Conservation (phyloP, 495 filamentous ascomycete genomes). For the Clavariopsis aquatica region DNA sequence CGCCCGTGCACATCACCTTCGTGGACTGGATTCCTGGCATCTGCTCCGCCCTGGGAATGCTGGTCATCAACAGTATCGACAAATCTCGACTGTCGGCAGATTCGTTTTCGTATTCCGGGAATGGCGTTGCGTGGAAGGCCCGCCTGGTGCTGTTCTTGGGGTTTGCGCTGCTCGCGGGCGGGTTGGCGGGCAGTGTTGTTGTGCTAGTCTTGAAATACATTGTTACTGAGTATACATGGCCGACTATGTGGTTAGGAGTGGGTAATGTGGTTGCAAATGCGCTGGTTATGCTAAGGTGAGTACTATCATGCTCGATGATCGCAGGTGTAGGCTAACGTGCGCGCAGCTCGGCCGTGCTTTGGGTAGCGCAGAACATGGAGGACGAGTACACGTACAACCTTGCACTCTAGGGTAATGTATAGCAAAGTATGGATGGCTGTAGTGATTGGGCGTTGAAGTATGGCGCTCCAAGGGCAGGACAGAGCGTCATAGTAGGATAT, state of each 20-base stretch:
- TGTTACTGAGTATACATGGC: slow-evolving; percentile 73
- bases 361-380: slow-evolving; percentile 98
- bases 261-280: slow-evolving; percentile 89
- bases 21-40: slow-evolving; percentile 98
- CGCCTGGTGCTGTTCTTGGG: slow-evolving; percentile 92
- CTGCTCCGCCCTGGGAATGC: slow-evolving; percentile 91
- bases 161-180: slow-evolving; percentile 90
- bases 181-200: slow-evolving; percentile 86
- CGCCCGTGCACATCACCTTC: slow-evolving; percentile 80
- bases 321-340: slow-evolving; percentile 31
- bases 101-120: slow-evolving; percentile 81
- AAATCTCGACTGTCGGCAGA: slow-evolving; percentile 85
- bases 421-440: neutral
- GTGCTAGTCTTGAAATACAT: slow-evolving; percentile 92
- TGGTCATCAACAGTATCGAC: slow-evolving; percentile 98
- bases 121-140: slow-evolving; percentile 93
- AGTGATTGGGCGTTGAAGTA: neutral
- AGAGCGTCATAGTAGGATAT: neutral
- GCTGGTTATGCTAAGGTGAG: slow-evolving; percentile 82
- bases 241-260: slow-evolving; percentile 88
- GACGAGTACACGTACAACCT: slow-evolving; percentile 98
- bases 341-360: slow-evolving; percentile 78
- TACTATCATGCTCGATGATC: slow-evolving; percentile 21
- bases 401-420: slow-evolving; percentile 62
- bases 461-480: slow-evolving; percentile 3